Conservation (phyloP, 129 eudicot species). For the Arctium lappa region DNA sequence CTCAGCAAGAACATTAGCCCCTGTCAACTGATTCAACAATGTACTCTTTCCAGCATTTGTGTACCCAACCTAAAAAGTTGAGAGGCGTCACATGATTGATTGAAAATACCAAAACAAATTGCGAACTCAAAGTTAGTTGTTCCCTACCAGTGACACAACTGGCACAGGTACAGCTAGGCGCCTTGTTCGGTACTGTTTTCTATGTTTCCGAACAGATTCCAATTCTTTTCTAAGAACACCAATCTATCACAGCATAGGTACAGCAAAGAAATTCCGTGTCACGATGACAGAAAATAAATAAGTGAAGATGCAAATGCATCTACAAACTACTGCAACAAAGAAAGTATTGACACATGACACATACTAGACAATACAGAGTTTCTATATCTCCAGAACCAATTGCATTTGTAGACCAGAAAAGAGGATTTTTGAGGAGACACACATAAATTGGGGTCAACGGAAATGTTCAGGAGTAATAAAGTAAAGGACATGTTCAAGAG, state of each 20-base stretch:
- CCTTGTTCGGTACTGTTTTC: slow-evolving; percentile 81
- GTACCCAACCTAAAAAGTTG: slow-evolving; percentile 70
- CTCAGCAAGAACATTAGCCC: slow-evolving; percentile 97
- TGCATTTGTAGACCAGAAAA: no score
- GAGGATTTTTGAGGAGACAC: no score
- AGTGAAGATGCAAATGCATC: background rate
- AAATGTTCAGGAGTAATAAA: no score
- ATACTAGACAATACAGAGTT: no score
- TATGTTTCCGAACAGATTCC: slow-evolving; percentile 87
- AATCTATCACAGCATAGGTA: slow-evolving; percentile 41
- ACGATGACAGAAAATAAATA: background rate
- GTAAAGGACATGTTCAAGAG: no score
- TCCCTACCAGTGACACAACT: slow-evolving; percentile 85
- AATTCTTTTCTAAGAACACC: slow-evolving; percentile 82
- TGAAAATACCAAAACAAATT: background rate
- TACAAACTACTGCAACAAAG: background rate
- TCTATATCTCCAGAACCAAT: no score
- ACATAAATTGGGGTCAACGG: no score
- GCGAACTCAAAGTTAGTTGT: background rate
- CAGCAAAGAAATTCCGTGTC: background rate
- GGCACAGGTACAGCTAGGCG: slow-evolving; percentile 83
- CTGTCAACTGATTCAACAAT: slow-evolving; percentile 74
- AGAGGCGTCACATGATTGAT: background rate
- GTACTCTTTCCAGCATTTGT: slow-evolving; percentile 99
- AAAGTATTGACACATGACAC: background rate